Evolutionary conservation across 495 filamentous ascomycete genomes (phyloP), one percentile per base, ranked within the genome.

Genomic region (Ascobolus immersus): DNA sequence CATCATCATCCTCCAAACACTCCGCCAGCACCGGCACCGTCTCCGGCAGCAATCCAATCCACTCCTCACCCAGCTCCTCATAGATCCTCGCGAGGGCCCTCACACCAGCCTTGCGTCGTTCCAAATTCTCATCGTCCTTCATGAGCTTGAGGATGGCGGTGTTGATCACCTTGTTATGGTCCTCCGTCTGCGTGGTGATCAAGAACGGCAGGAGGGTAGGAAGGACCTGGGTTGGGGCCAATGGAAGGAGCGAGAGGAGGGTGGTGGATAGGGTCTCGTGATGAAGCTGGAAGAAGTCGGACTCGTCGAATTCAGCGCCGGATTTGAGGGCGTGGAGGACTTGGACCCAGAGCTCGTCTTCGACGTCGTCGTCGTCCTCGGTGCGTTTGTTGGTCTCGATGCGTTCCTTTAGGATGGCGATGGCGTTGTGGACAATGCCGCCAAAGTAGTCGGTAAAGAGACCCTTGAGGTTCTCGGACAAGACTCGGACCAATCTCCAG

Each of bases 1-100:
- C 84, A 41, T 93, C 79, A 41, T 91, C 86, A 51, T 96, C 86
- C 52, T 96, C 89, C 58, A 86, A 74, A 40, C 89, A 46, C 54
- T 96, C 86, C 39, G 74, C 82, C 32, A 96, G 86, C 35, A 77
- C 75, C 21, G 86, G 86, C 42, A 94, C 56, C 70, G 92, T 91
- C 62, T 96, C 84, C 0, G 82, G 77, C 50, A 94, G 53, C 51
- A 82, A 59, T 2, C 67, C 62, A 38, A 94, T 52, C 89, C 89
- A 94, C 42, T 94, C 86, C 44, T 93, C 79, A 15, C 79, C 81
- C 15, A 93, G 52, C 34, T 65, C 58, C 33, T 69, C 63, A 14
- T 80, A 82, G 32, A 96, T 59, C 2, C 61, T 66, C 39, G 71
- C 71, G 57, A 93, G 64, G 29, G 72, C 69, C 49, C 71, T 69